Evolutionary conservation across 495 filamentous ascomycete species (phyloP).

Genomic region (Bacidia rubella): DNA sequence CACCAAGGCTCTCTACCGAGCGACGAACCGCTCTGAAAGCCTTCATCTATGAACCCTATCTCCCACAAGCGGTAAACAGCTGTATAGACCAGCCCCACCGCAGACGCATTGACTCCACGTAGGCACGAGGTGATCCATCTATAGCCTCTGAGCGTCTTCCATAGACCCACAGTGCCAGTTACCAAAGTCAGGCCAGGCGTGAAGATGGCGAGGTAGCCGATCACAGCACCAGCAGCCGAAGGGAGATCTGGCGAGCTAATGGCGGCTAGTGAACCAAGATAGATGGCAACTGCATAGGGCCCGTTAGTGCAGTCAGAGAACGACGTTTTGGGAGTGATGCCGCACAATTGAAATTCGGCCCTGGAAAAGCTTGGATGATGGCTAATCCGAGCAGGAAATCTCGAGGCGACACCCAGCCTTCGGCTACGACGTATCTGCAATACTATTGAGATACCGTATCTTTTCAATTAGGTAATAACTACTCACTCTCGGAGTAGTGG

Average conservation of each 20-base stretch:
- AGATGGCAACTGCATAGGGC: constrained; percentile 12
- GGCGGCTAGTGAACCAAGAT: not conserved
- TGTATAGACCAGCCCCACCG: constrained; percentile 57
- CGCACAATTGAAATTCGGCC: constrained; percentile 63
- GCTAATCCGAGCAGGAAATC: constrained; percentile 62
- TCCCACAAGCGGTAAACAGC: constrained; percentile 59
- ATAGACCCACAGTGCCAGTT: constrained; percentile 48
- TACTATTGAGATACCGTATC: no score
- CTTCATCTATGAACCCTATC: constrained; percentile 44
- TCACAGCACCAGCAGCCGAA: constrained; percentile 34
- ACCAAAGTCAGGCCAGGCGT: constrained; percentile 43
- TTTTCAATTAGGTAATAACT: no score
- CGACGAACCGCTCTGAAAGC: constrained; percentile 30
- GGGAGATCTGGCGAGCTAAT: not conserved
- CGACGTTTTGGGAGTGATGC: no score
- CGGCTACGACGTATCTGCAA: constrained; percentile 53
- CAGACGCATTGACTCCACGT: constrained; percentile 52
- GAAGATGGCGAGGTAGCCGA: constrained; percentile 52
- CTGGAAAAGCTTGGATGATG: constrained; percentile 58
- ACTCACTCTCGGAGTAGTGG: constrained; percentile 53
- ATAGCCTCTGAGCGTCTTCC: constrained; percentile 36
- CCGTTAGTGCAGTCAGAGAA: constrained; percentile 43
- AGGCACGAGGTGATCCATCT: constrained; percentile 36
- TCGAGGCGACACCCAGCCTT: constrained; percentile 53
- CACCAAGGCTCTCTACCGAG: constrained; percentile 55